Conservation (phyloP, 2,329 filamentous ascomycete genomes). For the Penicillium sp. region DNA sequence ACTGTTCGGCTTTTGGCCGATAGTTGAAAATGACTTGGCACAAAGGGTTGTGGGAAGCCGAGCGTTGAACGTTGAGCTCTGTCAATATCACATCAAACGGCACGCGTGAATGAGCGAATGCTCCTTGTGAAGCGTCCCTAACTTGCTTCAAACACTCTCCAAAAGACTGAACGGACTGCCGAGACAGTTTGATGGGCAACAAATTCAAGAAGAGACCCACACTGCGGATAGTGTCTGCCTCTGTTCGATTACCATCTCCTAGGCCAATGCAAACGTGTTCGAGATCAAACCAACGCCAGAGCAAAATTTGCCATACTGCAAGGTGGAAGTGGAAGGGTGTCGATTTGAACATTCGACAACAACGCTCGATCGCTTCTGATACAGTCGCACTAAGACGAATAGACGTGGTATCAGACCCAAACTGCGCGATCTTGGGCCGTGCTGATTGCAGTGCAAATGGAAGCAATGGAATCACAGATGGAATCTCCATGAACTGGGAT, state of each 20-base stretch:
- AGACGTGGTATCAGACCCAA: slow-evolving; percentile 9
- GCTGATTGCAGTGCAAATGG: slow-evolving; percentile 13
- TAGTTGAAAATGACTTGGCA: slow-evolving; percentile 57
- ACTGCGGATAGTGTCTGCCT: slow-evolving; percentile 33
- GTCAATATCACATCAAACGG: slow-evolving; percentile 54
- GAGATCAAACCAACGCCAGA: slow-evolving; percentile 36
- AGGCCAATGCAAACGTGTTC: slow-evolving; percentile 52
- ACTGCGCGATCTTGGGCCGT: slow-evolving; percentile 12
- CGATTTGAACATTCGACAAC: slow-evolving; percentile 24
- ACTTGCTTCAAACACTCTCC: slow-evolving; percentile 29
- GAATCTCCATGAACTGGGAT: slow-evolving; percentile 11
- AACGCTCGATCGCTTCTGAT: slow-evolving; percentile 13
- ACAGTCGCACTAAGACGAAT: slow-evolving; percentile 7
- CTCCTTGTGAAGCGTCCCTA: slow-evolving; percentile 32
- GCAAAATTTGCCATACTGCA: slow-evolving; percentile 41
- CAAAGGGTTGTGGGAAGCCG: slow-evolving; percentile 45
- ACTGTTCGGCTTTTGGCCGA: slow-evolving; percentile 35
- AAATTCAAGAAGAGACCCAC: slow-evolving; percentile 55
- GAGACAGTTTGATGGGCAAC: slow-evolving; percentile 47
- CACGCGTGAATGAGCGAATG: slow-evolving; percentile 46
- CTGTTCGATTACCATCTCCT: slow-evolving; percentile 46
- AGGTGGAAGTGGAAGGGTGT: slow-evolving; percentile 53
- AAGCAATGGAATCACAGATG: slow-evolving; percentile 15
- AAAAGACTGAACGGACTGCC: slow-evolving; percentile 27
- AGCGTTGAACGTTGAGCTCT: slow-evolving; percentile 44